Evolutionary conservation across 2,329 filamentous ascomycete species (phyloP).

Genomic region (Clathrospora elynae): DNA sequence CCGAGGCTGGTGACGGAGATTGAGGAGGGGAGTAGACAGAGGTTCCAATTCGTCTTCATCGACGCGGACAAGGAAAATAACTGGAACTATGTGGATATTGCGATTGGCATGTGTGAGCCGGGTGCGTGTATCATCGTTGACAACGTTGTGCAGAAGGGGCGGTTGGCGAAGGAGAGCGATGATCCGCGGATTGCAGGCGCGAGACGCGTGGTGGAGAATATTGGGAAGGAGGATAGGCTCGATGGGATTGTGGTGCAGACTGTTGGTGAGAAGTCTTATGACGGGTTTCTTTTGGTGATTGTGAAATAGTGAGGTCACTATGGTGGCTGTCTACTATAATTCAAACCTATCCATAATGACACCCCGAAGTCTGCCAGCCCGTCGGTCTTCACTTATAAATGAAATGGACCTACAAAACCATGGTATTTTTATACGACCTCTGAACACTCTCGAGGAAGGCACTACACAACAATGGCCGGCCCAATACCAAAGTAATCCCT

Average conservation of each 20-base stretch:
- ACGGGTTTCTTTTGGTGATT: constrained; percentile 53
- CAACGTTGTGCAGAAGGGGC: constrained; percentile 55
- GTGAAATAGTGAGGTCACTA: too few relatives aligned
- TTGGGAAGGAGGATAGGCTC: constrained; percentile 51
- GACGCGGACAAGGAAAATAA: constrained; percentile 60
- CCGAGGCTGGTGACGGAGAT: constrained; percentile 51
- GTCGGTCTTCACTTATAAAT: too few relatives aligned
- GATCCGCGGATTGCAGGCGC: constrained; percentile 41
- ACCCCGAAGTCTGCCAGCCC: too few relatives aligned
- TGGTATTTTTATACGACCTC: too few relatives aligned
- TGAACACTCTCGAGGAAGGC: too few relatives aligned
- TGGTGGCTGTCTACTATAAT: too few relatives aligned
- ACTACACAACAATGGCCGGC: too few relatives aligned
- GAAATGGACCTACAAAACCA: too few relatives aligned
- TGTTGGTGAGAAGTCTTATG: constrained; percentile 55
- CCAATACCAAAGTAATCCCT: constrained; percentile 31
- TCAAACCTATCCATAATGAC: too few relatives aligned
- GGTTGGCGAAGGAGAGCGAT: constrained; percentile 40
- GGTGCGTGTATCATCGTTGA: constrained; percentile 56
- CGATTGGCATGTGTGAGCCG: constrained; percentile 49
- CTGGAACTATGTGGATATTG: constrained; percentile 56
- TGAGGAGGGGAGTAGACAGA: constrained; percentile 43
- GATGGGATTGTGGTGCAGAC: constrained; percentile 54
- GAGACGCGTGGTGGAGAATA: constrained; percentile 50
- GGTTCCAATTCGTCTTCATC: constrained; percentile 60